Percentiles rank a stretch among this genome's conserved stretches.
These are phyloP conservation scores for Furcasterigmium furcatum DNA, from an alignment of 2,329 filamentous ascomycete genomes.

Conservation along the genomic window DNA sequence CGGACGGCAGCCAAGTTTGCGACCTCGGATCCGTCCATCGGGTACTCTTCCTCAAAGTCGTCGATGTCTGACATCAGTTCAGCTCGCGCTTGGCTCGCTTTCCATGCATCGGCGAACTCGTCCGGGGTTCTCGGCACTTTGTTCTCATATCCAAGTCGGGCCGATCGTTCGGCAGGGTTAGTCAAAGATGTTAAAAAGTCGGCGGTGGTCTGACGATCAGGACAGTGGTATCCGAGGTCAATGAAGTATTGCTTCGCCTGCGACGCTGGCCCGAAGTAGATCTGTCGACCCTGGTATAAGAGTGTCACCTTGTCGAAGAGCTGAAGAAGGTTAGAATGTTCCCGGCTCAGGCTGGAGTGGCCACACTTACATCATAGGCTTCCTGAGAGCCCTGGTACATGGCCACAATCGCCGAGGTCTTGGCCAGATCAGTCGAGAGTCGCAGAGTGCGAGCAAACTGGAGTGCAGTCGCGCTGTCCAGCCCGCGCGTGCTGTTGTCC, in stretches of 20 bases:
- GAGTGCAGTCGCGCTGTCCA: constrained; percentile 59
- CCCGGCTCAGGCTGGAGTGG: no score
- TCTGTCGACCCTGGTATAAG: constrained; percentile 64
- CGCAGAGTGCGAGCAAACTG: constrained; percentile 59
- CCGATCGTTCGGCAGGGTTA: constrained; percentile 59
- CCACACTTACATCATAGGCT: constrained; percentile 14
- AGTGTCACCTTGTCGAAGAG: constrained; percentile 66
- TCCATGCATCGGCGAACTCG: constrained; percentile 35
- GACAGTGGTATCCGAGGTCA: constrained; percentile 47
- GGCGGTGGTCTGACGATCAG: constrained; percentile 54
- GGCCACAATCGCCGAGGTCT: constrained; percentile 53
- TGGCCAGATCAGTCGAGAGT: constrained; percentile 53
- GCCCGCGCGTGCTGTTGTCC: constrained; percentile 61
- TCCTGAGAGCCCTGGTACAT: constrained; percentile 52
- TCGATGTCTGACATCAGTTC: constrained; percentile 3
- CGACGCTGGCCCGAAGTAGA: constrained; percentile 58
- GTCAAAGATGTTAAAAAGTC: constrained; percentile 71
- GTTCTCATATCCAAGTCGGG: constrained; percentile 50
- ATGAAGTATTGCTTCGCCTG: constrained; percentile 60
- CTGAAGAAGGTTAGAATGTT: constrained; percentile 5
- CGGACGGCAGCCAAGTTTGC: constrained; percentile 5
- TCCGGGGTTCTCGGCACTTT: constrained; percentile 53
- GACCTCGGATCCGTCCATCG: constrained; percentile 3
- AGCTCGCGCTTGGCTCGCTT: constrained; percentile 5
- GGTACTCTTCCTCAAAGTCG: constrained; percentile 6